Base-by-base conservation (phyloP, 768 basidiomycete genomes). In the Kondoa malvinella region DNA sequence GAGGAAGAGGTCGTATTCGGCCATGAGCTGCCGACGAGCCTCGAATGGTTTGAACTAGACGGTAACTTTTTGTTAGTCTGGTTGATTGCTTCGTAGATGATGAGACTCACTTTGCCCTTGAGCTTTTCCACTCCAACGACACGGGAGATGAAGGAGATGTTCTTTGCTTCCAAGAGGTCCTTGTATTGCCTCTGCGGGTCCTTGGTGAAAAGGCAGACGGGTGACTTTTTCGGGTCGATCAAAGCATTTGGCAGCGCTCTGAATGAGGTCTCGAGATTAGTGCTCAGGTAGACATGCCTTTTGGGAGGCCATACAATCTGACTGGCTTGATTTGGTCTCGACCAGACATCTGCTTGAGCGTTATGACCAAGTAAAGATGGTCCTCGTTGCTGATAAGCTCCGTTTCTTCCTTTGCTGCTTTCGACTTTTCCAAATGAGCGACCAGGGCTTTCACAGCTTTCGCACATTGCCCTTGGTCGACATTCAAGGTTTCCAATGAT, bases 101-200 rank as follows among this genome's bases (percentile, higher is more conserved):
- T 86, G 80, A 88, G 91, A 40, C 65, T 50, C 33, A 69, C 69
- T 78, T 96, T 96, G 27, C 94, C 94, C 79, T 88, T 90, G 68
- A 99, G 82, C 77, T 99, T 96, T 69, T 82, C 82, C 58, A 96
- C 78, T 21, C 91, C 94, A 60, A 97, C 89, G 40, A 97, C 91
- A 34, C 92, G 82, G 30, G 84, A 86, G 75, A 99, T 86, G 72
- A 96, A 99, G 73, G 86, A 87, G 80, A 99, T 85, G 63, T 84
- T 82, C 58, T 88, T 80, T 62, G 79, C 78, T 60, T 85, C 85
- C 4, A 99, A 80, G 14, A 95, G 85, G 75, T 94, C 89, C 77
- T 99, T 99, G 82, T 96, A 99, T 76, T 90, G 82, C 58, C 94
- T 81, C 73, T 97, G 94, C 1, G 94, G 94, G 76, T 94, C 89